Conservation (phyloP, 495 filamentous ascomycete genomes). For the Symbiotaphrina buchneri region DNA sequence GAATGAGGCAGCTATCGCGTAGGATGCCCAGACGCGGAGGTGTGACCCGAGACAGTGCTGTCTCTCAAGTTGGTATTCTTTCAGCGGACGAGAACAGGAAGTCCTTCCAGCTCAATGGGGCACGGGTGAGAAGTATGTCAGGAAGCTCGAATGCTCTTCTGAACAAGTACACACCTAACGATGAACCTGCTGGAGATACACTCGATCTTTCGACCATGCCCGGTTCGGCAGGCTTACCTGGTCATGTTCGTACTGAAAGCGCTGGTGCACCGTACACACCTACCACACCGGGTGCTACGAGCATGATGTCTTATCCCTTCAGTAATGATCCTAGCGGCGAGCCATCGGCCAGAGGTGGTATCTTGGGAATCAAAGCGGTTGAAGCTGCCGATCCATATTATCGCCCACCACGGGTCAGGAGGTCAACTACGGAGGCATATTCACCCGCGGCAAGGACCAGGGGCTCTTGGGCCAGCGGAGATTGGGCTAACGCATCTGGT, state of each 20-base stretch:
- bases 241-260: constrained; percentile 19
- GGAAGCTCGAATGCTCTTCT: constrained; percentile 61
- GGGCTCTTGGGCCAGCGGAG: constrained; percentile 26
- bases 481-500: constrained; percentile 17
- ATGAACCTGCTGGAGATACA: constrained; percentile 20
- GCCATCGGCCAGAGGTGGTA: constrained; percentile 16
- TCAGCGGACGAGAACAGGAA: constrained; percentile 37
- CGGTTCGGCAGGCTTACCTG: constrained; percentile 15
- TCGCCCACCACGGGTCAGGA: constrained; percentile 51
- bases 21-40: constrained; percentile 38
- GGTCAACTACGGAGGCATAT: constrained; percentile 28
- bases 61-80: constrained; percentile 63
- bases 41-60: constrained; percentile 47
- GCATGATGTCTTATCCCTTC: constrained; percentile 44
- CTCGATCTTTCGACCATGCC: no score
- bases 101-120: constrained; percentile 39
- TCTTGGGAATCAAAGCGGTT: constrained; percentile 18
- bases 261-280: constrained; percentile 37
- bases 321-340: constrained; percentile 16
- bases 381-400: constrained; percentile 55
- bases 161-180: constrained; percentile 25
- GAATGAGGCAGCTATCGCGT: constrained; percentile 74
- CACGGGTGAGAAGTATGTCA: constrained; percentile 58
- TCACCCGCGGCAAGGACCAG: constrained; percentile 16
- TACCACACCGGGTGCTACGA: constrained; percentile 42